Evolutionary conservation across 1,284 basidiomycete species (phyloP), one percentile per base, ranked within the genome.

Genomic region (Waitea zeae): DNA sequence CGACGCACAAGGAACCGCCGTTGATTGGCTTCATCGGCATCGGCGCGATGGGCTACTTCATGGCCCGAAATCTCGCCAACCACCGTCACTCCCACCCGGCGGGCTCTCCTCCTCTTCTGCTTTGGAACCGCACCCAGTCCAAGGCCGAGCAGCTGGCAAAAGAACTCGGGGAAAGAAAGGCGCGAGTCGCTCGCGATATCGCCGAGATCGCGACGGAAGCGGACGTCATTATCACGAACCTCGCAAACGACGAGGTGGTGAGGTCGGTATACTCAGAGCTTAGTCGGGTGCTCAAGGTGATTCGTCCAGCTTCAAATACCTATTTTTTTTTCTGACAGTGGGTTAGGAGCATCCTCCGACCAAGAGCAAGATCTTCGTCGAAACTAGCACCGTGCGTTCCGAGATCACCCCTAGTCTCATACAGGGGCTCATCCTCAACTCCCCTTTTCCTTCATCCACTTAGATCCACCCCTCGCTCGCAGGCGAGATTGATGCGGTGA

Each of bases 161-260:
- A 26, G 66, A 74, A 39, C 45, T 79, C 17, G 71, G 72, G 12
- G 46, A 59, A 17, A 49, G 57, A 35, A 62, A 64, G 41, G 53
- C 75, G 46, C 49, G 49, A 20, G 59, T 80, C 31, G 75, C 76
- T 3, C 53, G 66, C 15, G 57, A 57, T 36, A 54, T 67, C 13
- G 66, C 59, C 30, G 61, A 82, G 39, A 44, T 87, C 37, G 80
- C 63, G 1, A 48, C 42, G 11, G 60, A 76, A 46, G 82, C 80
- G 49, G 84, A 93, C 54, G 56, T 93, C 43, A 67, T 93, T 47
- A 59, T 93, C 49, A 82, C 82, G 29, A 77, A 69, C 41, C 64
- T 93, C 18, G 65, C 70, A 12, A 70, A 67, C 42, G 89, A 95
- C 46, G 67, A 65, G 5, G 80, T 70, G 6, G 80, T 86, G 6